Conservation (phyloP, 352 stramenopile genomes). For the Phytophthora foliorum region DNA sequence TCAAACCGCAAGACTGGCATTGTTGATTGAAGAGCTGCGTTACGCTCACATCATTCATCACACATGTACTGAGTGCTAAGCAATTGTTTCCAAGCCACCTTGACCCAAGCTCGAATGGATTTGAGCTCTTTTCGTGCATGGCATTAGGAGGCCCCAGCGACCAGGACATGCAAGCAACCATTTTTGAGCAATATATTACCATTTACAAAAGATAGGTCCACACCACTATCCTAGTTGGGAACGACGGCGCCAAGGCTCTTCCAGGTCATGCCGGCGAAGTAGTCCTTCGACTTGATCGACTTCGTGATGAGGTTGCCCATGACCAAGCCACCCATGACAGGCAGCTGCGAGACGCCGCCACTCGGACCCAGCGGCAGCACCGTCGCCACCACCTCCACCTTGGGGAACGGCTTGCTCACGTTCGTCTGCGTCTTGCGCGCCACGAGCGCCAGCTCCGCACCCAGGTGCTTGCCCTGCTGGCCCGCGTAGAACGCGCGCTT, state of each 20-base stretch:
- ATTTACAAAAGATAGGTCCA: not conserved
- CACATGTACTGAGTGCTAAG: too few species aligned
- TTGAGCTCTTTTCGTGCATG: too few species aligned
- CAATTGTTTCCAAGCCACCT: too few species aligned
- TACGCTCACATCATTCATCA: not conserved
- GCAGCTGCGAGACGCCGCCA: slow-evolving; percentile 64
- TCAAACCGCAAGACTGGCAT: too few species aligned
- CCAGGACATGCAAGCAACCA: too few species aligned
- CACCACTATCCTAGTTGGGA: slow-evolving; percentile 39
- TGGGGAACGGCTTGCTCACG: slow-evolving; percentile 54
- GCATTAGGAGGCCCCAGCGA: too few species aligned
- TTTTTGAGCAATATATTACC: not conserved
- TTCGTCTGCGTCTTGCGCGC: slow-evolving; percentile 47
- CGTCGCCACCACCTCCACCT: slow-evolving; percentile 42
- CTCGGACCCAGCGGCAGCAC: slow-evolving; percentile 61
- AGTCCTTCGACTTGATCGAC: slow-evolving; percentile 58
- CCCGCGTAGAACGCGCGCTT: slow-evolving; percentile 55
- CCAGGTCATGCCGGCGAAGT: slow-evolving; percentile 54
- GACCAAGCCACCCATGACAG: slow-evolving; percentile 57
- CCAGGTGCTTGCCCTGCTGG: slow-evolving; percentile 56
- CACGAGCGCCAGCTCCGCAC: slow-evolving; percentile 44
- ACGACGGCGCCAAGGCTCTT: slow-evolving; percentile 37
- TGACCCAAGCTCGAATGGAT: too few species aligned
- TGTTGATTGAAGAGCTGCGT: not conserved
- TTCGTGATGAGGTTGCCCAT: slow-evolving; percentile 63